Evolutionary conservation across 805 yeast genomes (phyloP).

Genomic region (Metschnikowia aberdeeniae): DNA sequence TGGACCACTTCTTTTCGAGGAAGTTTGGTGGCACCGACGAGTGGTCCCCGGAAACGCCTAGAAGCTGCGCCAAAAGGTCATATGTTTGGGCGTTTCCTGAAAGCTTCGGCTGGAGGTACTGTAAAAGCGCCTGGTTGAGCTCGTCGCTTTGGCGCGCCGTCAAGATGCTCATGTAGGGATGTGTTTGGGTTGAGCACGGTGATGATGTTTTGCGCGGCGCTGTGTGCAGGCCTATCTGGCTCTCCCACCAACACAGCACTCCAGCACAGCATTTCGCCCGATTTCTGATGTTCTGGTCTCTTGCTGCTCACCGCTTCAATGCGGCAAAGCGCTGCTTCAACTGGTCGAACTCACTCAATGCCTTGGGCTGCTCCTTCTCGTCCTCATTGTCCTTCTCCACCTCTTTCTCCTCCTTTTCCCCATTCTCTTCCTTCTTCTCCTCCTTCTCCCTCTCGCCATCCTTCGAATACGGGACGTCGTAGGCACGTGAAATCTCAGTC

Average conservation of each 20-base stretch:
- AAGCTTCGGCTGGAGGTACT: constrained; percentile 42
- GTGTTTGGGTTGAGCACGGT: neutral
- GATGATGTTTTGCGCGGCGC: constrained; percentile 1
- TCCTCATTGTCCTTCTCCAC: neutral
- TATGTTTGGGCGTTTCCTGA: constrained; percentile 3
- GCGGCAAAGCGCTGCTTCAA: constrained; percentile 75
- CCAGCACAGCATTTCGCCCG: too few relatives aligned
- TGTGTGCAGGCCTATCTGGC: neutral
- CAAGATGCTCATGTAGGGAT: constrained; percentile 21
- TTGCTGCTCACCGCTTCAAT: constrained; percentile 42
- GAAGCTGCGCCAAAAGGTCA: constrained; percentile 6
- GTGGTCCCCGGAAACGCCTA: constrained; percentile 19
- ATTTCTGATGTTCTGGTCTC: too few relatives aligned
- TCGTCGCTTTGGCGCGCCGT: constrained; percentile 43
- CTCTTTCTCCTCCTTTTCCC: neutral
- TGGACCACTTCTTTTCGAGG: constrained; percentile 81
- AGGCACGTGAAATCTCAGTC: constrained; percentile 76
- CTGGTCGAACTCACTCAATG: constrained; percentile 53
- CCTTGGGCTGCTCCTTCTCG: constrained; percentile 6
- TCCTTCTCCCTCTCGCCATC: constrained; percentile 21
- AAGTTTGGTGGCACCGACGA: constrained; percentile 32
- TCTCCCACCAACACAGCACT: too few relatives aligned
- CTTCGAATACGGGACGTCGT: constrained; percentile 69
- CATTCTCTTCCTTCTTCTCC: constrained; percentile 17
- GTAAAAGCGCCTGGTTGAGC: constrained; percentile 44